Evolutionary conservation across 352 stramenopile species (phyloP), one percentile per base, ranked within the genome.

Genomic region (Albugo laibachii): DNA sequence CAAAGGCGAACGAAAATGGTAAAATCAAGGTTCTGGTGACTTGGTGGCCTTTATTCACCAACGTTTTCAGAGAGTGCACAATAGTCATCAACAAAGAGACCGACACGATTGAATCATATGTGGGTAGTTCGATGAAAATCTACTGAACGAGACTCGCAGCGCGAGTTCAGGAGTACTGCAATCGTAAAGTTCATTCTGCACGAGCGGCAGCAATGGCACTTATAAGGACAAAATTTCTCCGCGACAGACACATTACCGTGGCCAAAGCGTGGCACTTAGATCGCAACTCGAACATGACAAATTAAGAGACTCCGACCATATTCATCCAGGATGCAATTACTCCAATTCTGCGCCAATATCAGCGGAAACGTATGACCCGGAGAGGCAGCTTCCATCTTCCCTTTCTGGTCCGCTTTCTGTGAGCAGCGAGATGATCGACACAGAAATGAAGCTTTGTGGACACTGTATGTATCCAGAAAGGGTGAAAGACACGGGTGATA

Each of bases 221-320:
- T 41, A 75, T 97, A 31, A 73, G 81, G 54, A 66, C 96, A 37
- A 91, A 98, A 65, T 86, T 97, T 50, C 81, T 96, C 31, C 97
- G 97, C 67, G 97, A 98, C 69, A 95, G 95, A 61, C 93, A 97
- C 69, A 82, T 96, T 59, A 80, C 82, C 18, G 93, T 97, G 57
- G 77, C 77, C 36, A 64, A 60, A 31, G 84, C 75, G 38, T 53
- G 87, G 47, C 69, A 88, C n/a, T n/a, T 49, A 66, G 68, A 20
- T 69, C 85, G n/a, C n/a, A n/a, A 49, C 70, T 72, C 36, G 85
- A 93, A 64, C 76, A 74, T 56, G 59, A 65, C 16, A 66, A 79
- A 52, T 93, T 76, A 54, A 83, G 83, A 37, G 83, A 95, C 53
- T 75, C 75, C 11, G 54, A 63, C 46, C 65, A 91, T 52, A 59